A percentile compares a stretch with the other conserved stretches of the same genome.
Conservation (phyloP, 768 basidiomycete species). For the Coprinopsis marcescibilis region DNA sequence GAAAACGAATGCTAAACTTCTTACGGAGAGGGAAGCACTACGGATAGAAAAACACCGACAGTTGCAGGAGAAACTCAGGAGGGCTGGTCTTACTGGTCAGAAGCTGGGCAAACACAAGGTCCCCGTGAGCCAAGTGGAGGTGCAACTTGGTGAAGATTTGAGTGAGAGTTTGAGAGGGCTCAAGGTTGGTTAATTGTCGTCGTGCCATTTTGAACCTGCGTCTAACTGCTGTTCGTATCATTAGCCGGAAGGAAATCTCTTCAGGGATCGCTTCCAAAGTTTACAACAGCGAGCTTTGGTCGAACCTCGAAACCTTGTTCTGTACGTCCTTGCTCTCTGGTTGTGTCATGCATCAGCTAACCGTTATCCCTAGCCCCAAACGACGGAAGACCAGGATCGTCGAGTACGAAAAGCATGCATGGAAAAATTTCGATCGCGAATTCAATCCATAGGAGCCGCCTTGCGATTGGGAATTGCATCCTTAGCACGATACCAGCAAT, state of each 20-base stretch:
- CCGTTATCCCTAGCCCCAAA: constrained; percentile 35
- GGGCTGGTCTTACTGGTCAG: constrained; percentile 63
- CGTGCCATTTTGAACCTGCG: constrained; percentile 1
- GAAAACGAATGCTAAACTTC: constrained; percentile 28
- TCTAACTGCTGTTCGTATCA: not conserved
- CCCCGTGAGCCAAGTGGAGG: constrained; percentile 61
- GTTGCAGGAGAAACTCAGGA: constrained; percentile 44
- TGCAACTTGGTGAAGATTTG: constrained; percentile 88
- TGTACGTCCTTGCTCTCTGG: constrained; percentile 38
- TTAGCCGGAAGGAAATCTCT: constrained; percentile 91
- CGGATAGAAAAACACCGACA: constrained; percentile 37
- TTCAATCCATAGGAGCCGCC: too few species aligned
- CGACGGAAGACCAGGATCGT: constrained; percentile 46
- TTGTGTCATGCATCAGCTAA: not conserved
- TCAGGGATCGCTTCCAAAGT: constrained; percentile 83
- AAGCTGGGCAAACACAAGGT: constrained; percentile 78
- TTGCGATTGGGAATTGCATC: too few species aligned
- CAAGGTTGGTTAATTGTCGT: constrained; percentile 47
- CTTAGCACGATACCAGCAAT: too few species aligned
- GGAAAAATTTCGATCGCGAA: constrained; percentile 78
- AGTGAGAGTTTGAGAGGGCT: constrained; percentile 77
- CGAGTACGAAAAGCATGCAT: constrained; percentile 76
- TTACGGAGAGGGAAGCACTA: constrained; percentile 36
- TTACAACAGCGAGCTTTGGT: constrained; percentile 83
- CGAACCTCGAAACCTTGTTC: constrained; percentile 76